Evolutionary conservation across 768 basidiomycete genomes (phyloP).

Genomic region (Macrolepiota albuminosa): DNA sequence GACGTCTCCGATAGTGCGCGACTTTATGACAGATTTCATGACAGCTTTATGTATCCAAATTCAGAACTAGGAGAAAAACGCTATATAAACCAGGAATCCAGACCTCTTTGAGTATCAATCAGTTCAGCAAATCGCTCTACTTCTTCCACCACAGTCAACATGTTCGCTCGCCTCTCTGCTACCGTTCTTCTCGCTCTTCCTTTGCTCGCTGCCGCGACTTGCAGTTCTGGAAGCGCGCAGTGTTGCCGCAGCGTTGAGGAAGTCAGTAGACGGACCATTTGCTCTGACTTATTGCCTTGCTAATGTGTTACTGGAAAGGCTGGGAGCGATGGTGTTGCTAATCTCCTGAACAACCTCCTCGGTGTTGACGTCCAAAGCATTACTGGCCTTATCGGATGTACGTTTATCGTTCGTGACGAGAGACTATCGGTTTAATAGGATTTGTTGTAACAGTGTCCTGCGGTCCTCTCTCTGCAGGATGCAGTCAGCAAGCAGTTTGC

Average conservation of each 20-base stretch:
- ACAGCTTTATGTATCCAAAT: neutral
- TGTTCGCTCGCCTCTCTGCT: conserved; percentile 7
- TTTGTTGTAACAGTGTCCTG: neutral
- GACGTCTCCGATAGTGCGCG: too few relatives aligned
- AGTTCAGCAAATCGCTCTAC: neutral
- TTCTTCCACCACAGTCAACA: neutral
- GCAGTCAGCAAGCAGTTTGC: conserved; percentile 1
- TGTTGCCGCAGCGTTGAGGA: neutral
- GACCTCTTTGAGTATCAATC: neutral
- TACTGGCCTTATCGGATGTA: conserved; percentile 1
- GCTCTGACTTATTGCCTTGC: neutral
- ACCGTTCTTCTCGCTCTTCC: conserved; percentile 3
- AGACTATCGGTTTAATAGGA: too few relatives aligned
- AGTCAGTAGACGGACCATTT: neutral
- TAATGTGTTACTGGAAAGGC: neutral
- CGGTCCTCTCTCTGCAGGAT: neutral
- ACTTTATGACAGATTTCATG: neutral
- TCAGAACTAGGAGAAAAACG: neutral
- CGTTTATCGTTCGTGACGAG: neutral
- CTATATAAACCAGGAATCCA: neutral
- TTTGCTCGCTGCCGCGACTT: conserved; percentile 1
- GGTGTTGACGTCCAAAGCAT: neutral
- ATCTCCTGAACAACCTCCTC: neutral
- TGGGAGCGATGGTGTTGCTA: neutral
- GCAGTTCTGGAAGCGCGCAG: neutral